Evolutionary conservation across 768 basidiomycete genomes (phyloP).

Genomic region (Zangia roseola): DNA sequence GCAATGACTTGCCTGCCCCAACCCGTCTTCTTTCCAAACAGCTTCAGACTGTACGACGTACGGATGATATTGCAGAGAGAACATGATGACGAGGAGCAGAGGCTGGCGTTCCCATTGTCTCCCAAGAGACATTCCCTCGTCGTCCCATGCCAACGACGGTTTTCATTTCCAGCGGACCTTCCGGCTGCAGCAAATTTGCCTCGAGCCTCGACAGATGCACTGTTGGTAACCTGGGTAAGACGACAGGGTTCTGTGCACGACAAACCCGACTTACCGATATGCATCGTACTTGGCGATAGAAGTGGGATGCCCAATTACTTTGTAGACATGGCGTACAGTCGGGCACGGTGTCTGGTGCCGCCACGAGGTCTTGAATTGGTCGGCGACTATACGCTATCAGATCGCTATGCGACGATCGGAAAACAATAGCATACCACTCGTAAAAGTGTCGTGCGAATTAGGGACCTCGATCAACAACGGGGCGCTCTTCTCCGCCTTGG

Average conservation of each 20-base stretch:
- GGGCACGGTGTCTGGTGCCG: constrained; percentile 59
- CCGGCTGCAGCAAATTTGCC: constrained; percentile 57
- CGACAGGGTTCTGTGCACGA: background rate
- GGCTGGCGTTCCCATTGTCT: constrained; percentile 53
- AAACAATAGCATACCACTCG: constrained; percentile 47
- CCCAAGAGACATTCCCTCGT: constrained; percentile 62
- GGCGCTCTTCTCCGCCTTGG: constrained; percentile 52
- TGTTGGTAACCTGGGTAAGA: constrained; percentile 22
- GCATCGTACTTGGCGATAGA: constrained; percentile 56
- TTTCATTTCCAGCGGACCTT: constrained; percentile 65
- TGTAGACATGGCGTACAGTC: constrained; percentile 59
- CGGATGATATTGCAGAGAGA: constrained; percentile 63
- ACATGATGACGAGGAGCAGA: constrained; percentile 55
- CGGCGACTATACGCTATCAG: constrained; percentile 43
- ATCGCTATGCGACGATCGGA: background rate
- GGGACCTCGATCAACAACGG: constrained; percentile 62
- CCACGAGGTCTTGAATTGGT: constrained; percentile 72
- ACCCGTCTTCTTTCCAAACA: constrained; percentile 68
- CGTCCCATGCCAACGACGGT: constrained; percentile 76
- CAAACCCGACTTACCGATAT: constrained; percentile 46
- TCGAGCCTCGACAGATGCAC: constrained; percentile 54
- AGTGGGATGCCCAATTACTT: constrained; percentile 51
- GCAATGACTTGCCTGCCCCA: constrained; percentile 56
- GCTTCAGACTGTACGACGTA: constrained; percentile 60
- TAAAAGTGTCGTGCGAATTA: constrained; percentile 58